These are phyloP conservation scores for Sextonia rubra DNA, from an alignment of 164 flowering plant genomes.

Conservation along the genomic window DNA sequence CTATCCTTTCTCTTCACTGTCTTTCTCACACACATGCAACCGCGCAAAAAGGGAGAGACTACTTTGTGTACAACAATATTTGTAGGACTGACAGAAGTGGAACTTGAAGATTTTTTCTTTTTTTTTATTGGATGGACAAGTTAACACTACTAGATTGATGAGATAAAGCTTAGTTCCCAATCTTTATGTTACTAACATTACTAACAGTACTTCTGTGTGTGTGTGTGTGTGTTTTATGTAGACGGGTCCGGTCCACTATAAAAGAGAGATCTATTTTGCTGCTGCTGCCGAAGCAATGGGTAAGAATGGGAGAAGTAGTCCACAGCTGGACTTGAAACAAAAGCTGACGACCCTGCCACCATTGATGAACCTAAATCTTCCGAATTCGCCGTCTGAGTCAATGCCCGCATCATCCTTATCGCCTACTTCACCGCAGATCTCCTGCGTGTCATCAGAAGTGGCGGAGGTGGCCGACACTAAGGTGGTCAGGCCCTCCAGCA, in stretches of 20 bases:
- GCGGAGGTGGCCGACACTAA: neutral
- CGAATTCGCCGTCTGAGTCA: neutral
- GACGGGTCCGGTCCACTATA: too few relatives aligned
- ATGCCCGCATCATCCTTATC: conserved; percentile 15
- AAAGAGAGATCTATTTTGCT: too few relatives aligned
- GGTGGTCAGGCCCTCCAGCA: conserved; percentile 21
- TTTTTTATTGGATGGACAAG: too few relatives aligned
- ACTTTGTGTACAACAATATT: too few relatives aligned
- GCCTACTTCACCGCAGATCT: conserved; percentile 67
- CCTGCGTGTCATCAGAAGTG: conserved; percentile 37
- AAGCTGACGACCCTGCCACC: conserved; percentile 56
- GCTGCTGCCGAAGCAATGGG: conserved; percentile 4
- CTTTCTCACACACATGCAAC: neutral
- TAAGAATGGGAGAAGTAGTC: conserved; percentile 27
- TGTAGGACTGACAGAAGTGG: too few relatives aligned
- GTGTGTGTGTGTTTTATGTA: too few relatives aligned
- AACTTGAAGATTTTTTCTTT: too few relatives aligned
- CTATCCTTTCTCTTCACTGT: neutral
- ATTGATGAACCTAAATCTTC: neutral
- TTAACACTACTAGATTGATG: too few relatives aligned
- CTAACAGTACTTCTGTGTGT: too few relatives aligned
- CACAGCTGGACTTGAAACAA: conserved; percentile 74
- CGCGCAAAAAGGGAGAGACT: too few relatives aligned
- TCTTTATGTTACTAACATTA: too few relatives aligned
- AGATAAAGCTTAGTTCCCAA: too few relatives aligned